A percentile compares a stretch with the other conserved stretches of the same genome.
Conservation (phyloP, 352 stramenopile species). For the Ophiocytium majus region DNA sequence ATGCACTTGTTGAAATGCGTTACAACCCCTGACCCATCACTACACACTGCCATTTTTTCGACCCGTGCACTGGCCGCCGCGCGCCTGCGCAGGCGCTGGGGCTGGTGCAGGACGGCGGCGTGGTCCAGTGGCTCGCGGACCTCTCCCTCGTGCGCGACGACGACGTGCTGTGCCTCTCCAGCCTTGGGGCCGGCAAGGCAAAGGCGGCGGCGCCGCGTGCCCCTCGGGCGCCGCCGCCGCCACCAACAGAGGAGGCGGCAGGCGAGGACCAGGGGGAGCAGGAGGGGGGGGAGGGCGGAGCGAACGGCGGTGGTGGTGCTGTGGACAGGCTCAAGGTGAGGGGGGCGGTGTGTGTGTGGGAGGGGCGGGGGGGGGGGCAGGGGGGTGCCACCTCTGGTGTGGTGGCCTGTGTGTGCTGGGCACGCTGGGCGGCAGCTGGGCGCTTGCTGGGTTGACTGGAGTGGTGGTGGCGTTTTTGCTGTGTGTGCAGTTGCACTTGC, state of each 20-base stretch:
- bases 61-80: background rate
- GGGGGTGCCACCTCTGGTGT: background rate
- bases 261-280: background rate
- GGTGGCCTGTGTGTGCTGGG: background rate
- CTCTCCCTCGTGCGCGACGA: conserved; percentile 36
- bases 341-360: background rate
- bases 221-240: background rate
- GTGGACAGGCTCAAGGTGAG: no score
- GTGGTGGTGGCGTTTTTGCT: no score
- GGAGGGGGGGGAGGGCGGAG: background rate
- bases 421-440: background rate
- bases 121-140: conserved; percentile 44
- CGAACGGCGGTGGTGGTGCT: no score
- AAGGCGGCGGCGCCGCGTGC: background rate
- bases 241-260: background rate
- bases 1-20: no score
- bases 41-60: no score
- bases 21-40: no score
- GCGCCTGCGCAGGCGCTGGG: background rate
- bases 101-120: background rate
- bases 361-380: background rate
- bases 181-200: conserved; percentile 8
- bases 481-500: no score
- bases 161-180: conserved; percentile 40
- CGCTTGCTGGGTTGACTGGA: background rate